Percentiles rank a stretch among this genome's conserved stretches.
Conservation (phyloP, 2,329 filamentous ascomycete genomes). For the Fusarium multiceps region DNA sequence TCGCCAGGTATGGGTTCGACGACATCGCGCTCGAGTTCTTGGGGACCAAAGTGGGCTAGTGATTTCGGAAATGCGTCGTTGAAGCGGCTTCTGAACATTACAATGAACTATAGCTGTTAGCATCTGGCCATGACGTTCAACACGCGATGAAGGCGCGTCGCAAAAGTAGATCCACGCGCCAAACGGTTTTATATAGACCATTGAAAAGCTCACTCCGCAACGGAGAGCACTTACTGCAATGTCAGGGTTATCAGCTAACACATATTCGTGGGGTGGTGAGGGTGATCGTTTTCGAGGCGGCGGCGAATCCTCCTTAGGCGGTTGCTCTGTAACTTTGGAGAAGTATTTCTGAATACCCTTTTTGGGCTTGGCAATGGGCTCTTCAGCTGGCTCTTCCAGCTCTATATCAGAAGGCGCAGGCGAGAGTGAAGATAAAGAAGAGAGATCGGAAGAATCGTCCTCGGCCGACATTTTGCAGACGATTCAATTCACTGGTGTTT, state of each 20-base stretch:
- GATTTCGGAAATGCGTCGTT: slow-evolving; percentile 89
- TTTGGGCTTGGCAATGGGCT: slow-evolving; percentile 60
- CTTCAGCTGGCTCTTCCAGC: slow-evolving; percentile 59
- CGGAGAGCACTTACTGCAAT: slow-evolving; percentile 80
- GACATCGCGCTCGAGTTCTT: slow-evolving; percentile 92
- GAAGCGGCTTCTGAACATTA: slow-evolving; percentile 97
- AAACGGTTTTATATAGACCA: slow-evolving; percentile 42
- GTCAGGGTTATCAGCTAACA: slow-evolving; percentile 88
- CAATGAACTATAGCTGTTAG: slow-evolving; percentile 80
- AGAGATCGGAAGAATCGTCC: slow-evolving; percentile 73
- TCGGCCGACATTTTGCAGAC: slow-evolving; percentile 65
- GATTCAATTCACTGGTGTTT: slow-evolving; percentile 42
- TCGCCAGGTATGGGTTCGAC: slow-evolving; percentile 82
- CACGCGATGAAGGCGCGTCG: slow-evolving; percentile 67
- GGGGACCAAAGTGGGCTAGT: slow-evolving; percentile 88
- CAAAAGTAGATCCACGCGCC: slow-evolving; percentile 53
- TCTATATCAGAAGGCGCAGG: slow-evolving; percentile 59
- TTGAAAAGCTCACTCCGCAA: neutral
- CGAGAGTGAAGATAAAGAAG: slow-evolving; percentile 64
- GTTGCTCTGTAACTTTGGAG: slow-evolving; percentile 64
- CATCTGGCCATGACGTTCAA: slow-evolving; percentile 46
- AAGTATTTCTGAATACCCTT: slow-evolving; percentile 75
- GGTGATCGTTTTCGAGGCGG: slow-evolving; percentile 82
- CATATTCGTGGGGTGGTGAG: slow-evolving; percentile 90
- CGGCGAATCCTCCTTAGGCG: slow-evolving; percentile 70